Conservation (phyloP, 2,329 filamentous ascomycete species). For the Colletotrichum godetiae region DNA sequence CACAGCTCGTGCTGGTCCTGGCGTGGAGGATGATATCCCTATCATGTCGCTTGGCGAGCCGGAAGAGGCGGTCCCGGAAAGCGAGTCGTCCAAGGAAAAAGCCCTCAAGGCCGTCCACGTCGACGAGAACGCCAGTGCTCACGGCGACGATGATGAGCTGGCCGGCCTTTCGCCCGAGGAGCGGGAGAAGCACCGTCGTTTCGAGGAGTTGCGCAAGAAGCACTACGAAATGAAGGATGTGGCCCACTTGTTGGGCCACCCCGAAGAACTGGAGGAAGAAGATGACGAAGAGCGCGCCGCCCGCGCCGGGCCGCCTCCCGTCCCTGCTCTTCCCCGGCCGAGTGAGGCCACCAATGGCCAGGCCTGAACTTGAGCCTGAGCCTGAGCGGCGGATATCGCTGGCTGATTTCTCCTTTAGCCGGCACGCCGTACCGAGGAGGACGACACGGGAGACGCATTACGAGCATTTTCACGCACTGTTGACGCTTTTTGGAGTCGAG, state of each 20-base stretch:
- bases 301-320: constrained; percentile 44
- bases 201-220: constrained; percentile 91
- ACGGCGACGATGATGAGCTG: constrained; percentile 67
- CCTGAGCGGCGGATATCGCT: neutral
- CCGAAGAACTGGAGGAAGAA: constrained; percentile 72
- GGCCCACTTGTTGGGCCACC: constrained; percentile 84
- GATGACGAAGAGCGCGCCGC: constrained; percentile 52
- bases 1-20: constrained; percentile 37
- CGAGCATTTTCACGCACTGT: constrained; percentile 29
- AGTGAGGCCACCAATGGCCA: constrained; percentile 33
- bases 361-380: constrained; percentile 15
- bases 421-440: constrained; percentile 1
- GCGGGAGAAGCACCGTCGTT: constrained; percentile 88
- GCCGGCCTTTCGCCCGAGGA: constrained; percentile 75
- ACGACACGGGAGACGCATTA: constrained; percentile 16
- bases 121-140: constrained; percentile 65
- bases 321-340: constrained; percentile 55
- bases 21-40: constrained; percentile 80
- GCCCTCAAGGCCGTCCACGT: constrained; percentile 73
- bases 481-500: constrained; percentile 29
- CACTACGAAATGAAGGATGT: constrained; percentile 99
- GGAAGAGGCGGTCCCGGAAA: constrained; percentile 75
- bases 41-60: constrained; percentile 93
- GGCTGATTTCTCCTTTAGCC: neutral
- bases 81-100: constrained; percentile 46